Base-by-base conservation (phyloP, 805 yeast genomes). In the Wickerhamiella parazyma region DNA sequence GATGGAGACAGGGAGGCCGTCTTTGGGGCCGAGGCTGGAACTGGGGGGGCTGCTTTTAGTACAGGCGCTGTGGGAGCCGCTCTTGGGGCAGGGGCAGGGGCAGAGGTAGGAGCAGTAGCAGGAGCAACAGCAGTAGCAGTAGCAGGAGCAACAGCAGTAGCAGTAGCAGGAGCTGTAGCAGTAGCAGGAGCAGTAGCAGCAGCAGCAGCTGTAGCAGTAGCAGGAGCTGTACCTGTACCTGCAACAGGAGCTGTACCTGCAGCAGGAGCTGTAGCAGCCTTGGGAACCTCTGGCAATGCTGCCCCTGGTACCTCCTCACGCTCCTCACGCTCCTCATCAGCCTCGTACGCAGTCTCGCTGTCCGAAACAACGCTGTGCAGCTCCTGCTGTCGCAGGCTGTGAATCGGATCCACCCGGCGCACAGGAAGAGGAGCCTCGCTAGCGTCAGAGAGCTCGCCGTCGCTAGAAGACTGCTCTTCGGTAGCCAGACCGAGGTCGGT, bases 1-100 rank as follows among this genome's bases (percentile, higher is more conserved):
- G 45, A 45, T 4, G 48, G 38, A 7, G 44, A 33, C 6, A 31
- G 33, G 11, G 42, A 10, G 11, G 33, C 19, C 7, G 45, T 24
- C 22, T 25, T 22, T 29, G 39, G 14, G n/a, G 45, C 31, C 3
- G 41, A 33, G 25, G 26, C 24, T 35, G 16, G 7, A 3, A 33
- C 33, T 9, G 35, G 33, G n/a, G 45, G 47, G 3, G 48, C 36
- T 6, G 44, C 37, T 10, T 42, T 40, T 2, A 33, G 6, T 4
- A 22, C 22, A 14, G 42, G 42, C 28, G 20, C 36, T 3, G 42
- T 20, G 4, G 42, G 42, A n/a, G 42, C 28, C 10, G 26, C 8
- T 12, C 24, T 14, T 9, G 38, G 14, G 25, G 25, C 14, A 5
- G 38, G 14, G 8, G 38, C 24, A 20, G 38, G 26, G 20, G 38